Conservation (phyloP, 305 asterid genomes). For the Stenogyne calaminthoides region DNA sequence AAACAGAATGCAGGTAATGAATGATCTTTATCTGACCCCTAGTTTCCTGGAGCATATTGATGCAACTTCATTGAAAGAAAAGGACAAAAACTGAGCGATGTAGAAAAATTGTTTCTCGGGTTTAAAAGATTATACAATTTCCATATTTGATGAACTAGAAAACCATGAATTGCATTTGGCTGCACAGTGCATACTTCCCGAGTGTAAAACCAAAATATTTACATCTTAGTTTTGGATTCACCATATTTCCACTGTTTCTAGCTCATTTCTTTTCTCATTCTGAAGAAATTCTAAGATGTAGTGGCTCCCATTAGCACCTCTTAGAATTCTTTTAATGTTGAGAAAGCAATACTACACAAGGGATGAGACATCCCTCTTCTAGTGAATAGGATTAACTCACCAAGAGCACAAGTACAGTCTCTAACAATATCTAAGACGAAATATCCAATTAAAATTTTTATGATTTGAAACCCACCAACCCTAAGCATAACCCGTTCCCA, state of each 20-base stretch:
- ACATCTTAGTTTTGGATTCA: not conserved
- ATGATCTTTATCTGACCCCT: not conserved
- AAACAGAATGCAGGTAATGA: not conserved
- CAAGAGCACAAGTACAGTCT: not conserved
- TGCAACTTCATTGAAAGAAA: not conserved
- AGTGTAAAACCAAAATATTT: not conserved
- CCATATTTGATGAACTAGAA: not conserved
- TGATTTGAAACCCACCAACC: not conserved
- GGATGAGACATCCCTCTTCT: not conserved
- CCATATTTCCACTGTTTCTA: not conserved
- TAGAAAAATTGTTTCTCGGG: not conserved
- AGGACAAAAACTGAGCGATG: not conserved
- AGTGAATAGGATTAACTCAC: not conserved
- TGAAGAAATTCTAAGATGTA: not conserved
- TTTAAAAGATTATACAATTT: not conserved
- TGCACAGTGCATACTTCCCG: not conserved
- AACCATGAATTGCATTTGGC: not conserved
- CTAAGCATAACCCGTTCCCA: not conserved
- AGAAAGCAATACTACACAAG: not conserved
- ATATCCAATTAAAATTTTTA: not conserved
- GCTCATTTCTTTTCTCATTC: not conserved
- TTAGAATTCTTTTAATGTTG: not conserved
- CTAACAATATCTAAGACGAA: not conserved
- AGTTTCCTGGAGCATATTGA: conserved; percentile 10
- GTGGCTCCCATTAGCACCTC: not conserved